Conservation (phyloP, 1,284 basidiomycete genomes). For the Testicularia cyperi region DNA sequence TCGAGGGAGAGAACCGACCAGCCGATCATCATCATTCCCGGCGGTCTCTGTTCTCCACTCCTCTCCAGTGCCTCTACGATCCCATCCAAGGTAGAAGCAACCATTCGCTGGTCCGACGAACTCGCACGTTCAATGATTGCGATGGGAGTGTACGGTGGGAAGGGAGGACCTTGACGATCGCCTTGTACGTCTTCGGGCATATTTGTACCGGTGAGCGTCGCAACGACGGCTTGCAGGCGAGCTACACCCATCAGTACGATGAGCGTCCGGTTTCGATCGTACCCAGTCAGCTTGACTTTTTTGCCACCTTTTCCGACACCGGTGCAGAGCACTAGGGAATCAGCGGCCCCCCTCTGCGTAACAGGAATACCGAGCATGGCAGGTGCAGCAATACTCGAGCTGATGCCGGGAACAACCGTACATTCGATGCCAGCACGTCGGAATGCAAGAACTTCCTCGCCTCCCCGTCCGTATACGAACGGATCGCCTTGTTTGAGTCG, state of each 20-base stretch:
- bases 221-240: slow-evolving; percentile 72
- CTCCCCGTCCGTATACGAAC: slow-evolving; percentile 87
- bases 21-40: slow-evolving; percentile 92
- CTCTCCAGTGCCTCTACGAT: slow-evolving; percentile 74
- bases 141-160: slow-evolving; percentile 77
- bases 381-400: slow-evolving; percentile 83
- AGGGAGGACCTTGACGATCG: slow-evolving; percentile 65
- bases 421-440: slow-evolving; percentile 78
- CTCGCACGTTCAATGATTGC: slow-evolving; percentile 91
- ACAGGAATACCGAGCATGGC: slow-evolving; percentile 86
- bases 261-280: slow-evolving; percentile 77
- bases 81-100: slow-evolving; percentile 75
- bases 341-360: slow-evolving; percentile 90
- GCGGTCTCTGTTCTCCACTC: slow-evolving; percentile 82
- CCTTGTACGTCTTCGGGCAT: slow-evolving; percentile 1
- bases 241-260: slow-evolving; percentile 94
- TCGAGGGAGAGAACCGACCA: slow-evolving; percentile 71
- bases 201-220: slow-evolving; percentile 63
- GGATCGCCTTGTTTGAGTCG: slow-evolving; percentile 96
- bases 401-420: slow-evolving; percentile 83
- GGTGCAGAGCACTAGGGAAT: slow-evolving; percentile 84
- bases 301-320: slow-evolving; percentile 87
- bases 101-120: slow-evolving; percentile 84
- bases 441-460: slow-evolving; percentile 92
- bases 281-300: slow-evolving; percentile 80